Conservation (phyloP, 2,329 filamentous ascomycete species). For the Monilinia laxa region DNA sequence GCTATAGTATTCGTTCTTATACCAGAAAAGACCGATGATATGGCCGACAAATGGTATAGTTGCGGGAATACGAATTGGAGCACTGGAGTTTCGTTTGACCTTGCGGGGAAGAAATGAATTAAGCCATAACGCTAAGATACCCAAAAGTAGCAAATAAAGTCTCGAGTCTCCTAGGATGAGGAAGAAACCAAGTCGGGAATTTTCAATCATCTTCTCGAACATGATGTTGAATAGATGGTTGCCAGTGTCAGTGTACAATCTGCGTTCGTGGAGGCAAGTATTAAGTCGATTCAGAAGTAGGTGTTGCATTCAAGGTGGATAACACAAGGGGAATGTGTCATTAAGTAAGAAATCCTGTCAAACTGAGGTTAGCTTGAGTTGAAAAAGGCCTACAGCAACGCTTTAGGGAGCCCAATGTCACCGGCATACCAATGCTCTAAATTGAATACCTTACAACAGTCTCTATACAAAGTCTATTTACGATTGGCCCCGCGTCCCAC, state of each 20-base stretch:
- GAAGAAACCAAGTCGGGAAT: neutral
- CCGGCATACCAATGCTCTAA: neutral
- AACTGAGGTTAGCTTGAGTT: neutral
- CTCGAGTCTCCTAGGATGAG: neutral
- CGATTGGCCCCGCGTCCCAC: no score
- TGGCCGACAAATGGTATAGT: constrained; percentile 17
- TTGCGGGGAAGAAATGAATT: neutral
- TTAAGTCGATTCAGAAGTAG: neutral
- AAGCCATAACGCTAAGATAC: neutral
- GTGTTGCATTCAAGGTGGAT: neutral
- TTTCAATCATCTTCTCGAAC: neutral
- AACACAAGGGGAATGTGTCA: neutral
- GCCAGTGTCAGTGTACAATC: neutral
- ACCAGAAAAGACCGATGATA: neutral
- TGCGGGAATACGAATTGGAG: neutral
- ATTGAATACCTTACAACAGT: neutral
- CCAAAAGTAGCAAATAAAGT: neutral
- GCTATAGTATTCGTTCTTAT: constrained; percentile 13
- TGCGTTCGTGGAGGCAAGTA: neutral
- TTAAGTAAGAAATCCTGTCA: neutral
- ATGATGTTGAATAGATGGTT: neutral
- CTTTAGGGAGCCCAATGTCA: neutral
- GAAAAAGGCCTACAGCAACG: neutral
- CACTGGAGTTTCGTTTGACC: neutral
- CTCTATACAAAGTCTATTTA: neutral